Base-by-base conservation (phyloP, 1,284 basidiomycete species). In the Flammula alnicola region DNA sequence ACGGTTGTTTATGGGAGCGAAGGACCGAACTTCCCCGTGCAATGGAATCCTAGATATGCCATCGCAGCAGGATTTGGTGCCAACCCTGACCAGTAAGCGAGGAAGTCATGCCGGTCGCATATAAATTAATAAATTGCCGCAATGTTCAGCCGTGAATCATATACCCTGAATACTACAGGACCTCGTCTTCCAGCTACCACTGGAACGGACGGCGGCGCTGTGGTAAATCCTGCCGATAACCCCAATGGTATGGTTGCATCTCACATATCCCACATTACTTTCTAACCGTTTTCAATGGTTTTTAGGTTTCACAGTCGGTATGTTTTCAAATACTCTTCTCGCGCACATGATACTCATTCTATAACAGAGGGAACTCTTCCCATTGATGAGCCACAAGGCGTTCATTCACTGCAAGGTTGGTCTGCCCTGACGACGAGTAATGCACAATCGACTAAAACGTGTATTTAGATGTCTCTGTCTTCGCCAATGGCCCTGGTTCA, bases 1-100 rank as follows among this genome's bases (percentile, higher is more conserved):
- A 70, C 71, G 5, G 44, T 72, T 26, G 55, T 74, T 9, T 61
- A 63, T 47, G 72, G 73, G n/a, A 54, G 61, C 14, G 63, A 73
- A 49, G 72, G 72, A 14, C 66, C 73, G 7, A 68, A 70, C 55
- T 75, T 75, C 69, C 73, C 73, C 16, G 72, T 74, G 9, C 66
- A 70, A 41, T 75, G 73, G 72, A 67, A 71, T 45, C 73, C 73
- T n/a, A 64, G 72, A 26, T 75, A 75, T 44, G 61, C 67, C 7
- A 68, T 65, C 56, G 72, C 72, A 30, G 70, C 68, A 38, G 73
- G 72, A 12, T 68, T 72, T 49, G 72, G 64, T 45, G 73, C 71
- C 1, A 71, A 68, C 46, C 72, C 72, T 44, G 72, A 74, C 50
- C 69, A 67, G 70, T 71, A 44, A 40, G 69, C 56, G n/a, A 14